Evolutionary conservation across 2,329 filamentous ascomycete genomes (phyloP), one percentile per base, ranked within the genome.

Genomic region (Talaromyces sp.): DNA sequence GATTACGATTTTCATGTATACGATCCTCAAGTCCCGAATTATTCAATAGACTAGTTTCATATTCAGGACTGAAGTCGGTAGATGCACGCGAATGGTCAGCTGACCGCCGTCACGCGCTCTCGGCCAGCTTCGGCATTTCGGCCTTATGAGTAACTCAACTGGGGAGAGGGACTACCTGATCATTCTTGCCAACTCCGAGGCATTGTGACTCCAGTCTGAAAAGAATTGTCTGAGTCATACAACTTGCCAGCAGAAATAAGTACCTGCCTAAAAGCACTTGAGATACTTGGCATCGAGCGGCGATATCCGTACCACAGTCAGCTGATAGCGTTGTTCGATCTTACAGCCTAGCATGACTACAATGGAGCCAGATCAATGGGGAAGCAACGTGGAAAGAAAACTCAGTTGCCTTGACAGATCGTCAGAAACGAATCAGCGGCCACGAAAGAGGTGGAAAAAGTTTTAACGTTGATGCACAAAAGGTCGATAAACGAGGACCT

Each of bases 71-170:
- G 27, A 54, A 27, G 13, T 27, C 17, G 17, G 39, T 41, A 47
- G 43, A 43, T 49, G 25, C 9, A 27, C 37, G 50, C 31, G 50
- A 56, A 25, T 19, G 39, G 58, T 61, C 58, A 61, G 58, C 58
- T 61, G 58, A 61, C 58, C 27, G 35, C 60, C 17, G 45, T 52
- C 41, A 49, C 43, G 41, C 58, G 58, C 25, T 61, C 59, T 61
- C 59, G 59, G 59, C 59, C 59, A 61, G 59, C 59, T 41, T 61
- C 59, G 59, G 59, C 59, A 31, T 33, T 33, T 43, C 57, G 59
- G 45, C 31, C 31, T 17, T 35, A 47, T 22, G 58, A 47, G 58
- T 35, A 61, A 22, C 37, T 35, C 33, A 25, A 31, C 22, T 49
- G 45, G 22, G 45, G 22, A 15, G 7, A 54, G 31, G 13, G 37